Evolutionary conservation across 768 basidiomycete genomes (phyloP).

Genomic region (Phaeotremella fagi): DNA sequence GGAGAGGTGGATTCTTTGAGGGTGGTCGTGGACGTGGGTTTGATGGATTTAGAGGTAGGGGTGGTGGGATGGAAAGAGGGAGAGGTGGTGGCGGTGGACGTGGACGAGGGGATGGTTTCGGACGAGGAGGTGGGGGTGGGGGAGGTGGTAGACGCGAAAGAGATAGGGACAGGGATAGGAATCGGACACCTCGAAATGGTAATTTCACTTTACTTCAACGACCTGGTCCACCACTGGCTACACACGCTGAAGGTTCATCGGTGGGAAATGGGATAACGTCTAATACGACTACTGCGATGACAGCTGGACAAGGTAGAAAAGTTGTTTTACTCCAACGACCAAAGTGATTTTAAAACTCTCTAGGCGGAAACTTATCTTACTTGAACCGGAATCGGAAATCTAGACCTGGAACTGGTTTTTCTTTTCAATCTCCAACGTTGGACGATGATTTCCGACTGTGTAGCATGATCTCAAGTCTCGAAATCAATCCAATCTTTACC

Average conservation of each 20-base stretch:
- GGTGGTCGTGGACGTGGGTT: no score
- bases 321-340: slow-evolving; percentile 21
- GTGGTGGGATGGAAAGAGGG: slow-evolving; percentile 1
- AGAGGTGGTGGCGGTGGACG: no score
- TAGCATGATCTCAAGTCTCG: no score
- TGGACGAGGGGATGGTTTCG: no score
- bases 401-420: no score
- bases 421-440: no score
- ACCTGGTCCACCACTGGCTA: slow-evolving; percentile 21
- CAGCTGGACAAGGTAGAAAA: slow-evolving; percentile 9
- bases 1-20: no score
- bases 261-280: not conserved
- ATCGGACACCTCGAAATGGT: slow-evolving; percentile 1
- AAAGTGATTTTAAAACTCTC: slow-evolving; percentile 11
- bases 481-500: no score
- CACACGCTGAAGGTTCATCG: slow-evolving; percentile 1
- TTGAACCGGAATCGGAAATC: no score
- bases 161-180: slow-evolving; percentile 1
- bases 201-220: slow-evolving; percentile 33
- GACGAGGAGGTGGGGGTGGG: slow-evolving; percentile 8
- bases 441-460: no score
- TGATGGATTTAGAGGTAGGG: slow-evolving; percentile 16
- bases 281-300: not conserved
- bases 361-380: no score
- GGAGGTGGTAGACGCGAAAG: not conserved